Evolutionary conservation across 768 basidiomycete species (phyloP).

Genomic region (Suillus americanus): DNA sequence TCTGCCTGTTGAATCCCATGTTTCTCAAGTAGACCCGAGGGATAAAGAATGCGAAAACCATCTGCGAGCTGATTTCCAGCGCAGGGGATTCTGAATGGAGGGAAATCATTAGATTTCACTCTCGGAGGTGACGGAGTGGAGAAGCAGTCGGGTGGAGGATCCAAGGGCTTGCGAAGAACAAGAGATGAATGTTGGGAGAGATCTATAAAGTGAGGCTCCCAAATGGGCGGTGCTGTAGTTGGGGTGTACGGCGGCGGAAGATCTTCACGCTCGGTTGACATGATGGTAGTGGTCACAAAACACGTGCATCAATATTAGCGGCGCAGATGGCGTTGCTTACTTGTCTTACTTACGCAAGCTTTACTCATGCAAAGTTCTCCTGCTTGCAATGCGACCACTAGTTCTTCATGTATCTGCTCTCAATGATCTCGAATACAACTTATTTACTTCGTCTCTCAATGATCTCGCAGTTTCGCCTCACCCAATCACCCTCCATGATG

Average conservation of each 20-base stretch:
- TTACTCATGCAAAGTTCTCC: neutral
- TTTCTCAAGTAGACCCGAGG: slow-evolving; percentile 21
- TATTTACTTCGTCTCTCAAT: slow-evolving; percentile 61
- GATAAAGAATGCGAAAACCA: slow-evolving; percentile 29
- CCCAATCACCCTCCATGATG: slow-evolving; percentile 31
- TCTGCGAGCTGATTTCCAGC: slow-evolving; percentile 20
- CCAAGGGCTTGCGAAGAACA: slow-evolving; percentile 21
- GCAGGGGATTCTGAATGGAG: slow-evolving; percentile 25
- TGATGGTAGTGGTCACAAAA: neutral
- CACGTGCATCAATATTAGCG: neutral
- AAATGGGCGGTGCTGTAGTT: slow-evolving; percentile 20
- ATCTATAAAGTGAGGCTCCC: slow-evolving; percentile 29
- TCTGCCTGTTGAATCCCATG: slow-evolving; percentile 28
- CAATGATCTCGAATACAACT: slow-evolving; percentile 66
- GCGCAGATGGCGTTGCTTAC: neutral
- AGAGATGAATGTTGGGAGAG: slow-evolving; percentile 9
- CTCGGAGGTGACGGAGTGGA: slow-evolving; percentile 27
- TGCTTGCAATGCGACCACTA: slow-evolving; percentile 52
- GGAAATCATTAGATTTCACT: slow-evolving; percentile 26
- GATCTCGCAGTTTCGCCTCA: slow-evolving; percentile 44
- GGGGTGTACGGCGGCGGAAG: slow-evolving; percentile 13
- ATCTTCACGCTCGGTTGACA: neutral
- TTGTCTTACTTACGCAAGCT: neutral
- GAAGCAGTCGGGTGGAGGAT: slow-evolving; percentile 32
- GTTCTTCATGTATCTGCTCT: slow-evolving; percentile 75